Conservation (phyloP, 2,329 filamentous ascomycete genomes). For the Allantophomopsis lycopodina region DNA sequence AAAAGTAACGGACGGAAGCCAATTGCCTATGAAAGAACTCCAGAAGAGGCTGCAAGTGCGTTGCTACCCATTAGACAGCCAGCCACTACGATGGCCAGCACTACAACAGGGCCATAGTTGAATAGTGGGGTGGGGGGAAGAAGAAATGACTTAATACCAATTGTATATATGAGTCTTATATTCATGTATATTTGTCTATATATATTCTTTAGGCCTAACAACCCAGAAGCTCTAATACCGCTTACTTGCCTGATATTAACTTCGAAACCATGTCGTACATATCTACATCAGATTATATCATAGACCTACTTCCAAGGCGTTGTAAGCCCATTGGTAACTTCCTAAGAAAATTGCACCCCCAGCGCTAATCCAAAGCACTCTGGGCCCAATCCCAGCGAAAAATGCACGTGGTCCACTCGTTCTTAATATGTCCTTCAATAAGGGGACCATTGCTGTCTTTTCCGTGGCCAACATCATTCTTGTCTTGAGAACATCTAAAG, state of each 20-base stretch:
- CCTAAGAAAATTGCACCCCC: conserved; percentile 92
- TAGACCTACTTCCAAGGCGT: conserved; percentile 35
- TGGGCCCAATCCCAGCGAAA: conserved; percentile 64
- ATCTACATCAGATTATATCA: not conserved
- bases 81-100: not conserved
- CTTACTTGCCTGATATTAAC: too few relatives aligned
- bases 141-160: too few relatives aligned
- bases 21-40: conserved; percentile 3
- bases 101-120: not conserved
- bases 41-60: not conserved
- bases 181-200: too few relatives aligned
- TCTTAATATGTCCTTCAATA: conserved; percentile 51
- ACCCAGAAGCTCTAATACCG: too few relatives aligned
- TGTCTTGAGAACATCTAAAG: conserved; percentile 93
- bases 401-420: conserved; percentile 55
- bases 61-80: not conserved
- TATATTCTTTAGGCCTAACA: too few relatives aligned
- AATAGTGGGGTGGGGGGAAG: too few relatives aligned
- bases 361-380: conserved; percentile 88
- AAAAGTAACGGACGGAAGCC: conserved; percentile 64
- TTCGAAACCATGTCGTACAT: too few relatives aligned
- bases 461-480: conserved; percentile 80
- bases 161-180: too few relatives aligned
- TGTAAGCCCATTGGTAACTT: conserved; percentile 81
- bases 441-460: conserved; percentile 39